These are phyloP conservation scores for Wickerhamiella occidentalis DNA, from an alignment of 805 yeast species.

Conservation along the genomic window DNA sequence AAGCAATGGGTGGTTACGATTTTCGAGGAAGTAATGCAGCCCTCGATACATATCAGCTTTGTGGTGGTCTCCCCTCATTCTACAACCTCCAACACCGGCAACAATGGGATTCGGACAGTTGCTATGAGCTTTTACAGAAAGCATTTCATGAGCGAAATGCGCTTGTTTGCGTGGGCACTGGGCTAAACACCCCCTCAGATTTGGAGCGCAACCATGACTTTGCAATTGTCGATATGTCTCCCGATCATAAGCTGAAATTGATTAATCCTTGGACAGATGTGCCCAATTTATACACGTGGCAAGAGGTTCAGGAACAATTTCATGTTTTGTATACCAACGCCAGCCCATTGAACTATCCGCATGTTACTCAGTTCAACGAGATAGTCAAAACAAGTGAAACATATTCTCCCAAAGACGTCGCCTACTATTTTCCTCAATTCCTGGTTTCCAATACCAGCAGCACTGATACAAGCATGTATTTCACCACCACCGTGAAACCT, in stretches of 20 bases:
- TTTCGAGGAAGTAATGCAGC: conserved; percentile 68
- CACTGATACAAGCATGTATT: background rate
- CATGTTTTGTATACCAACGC: conserved; percentile 10
- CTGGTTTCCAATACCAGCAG: background rate
- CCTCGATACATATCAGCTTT: conserved; percentile 48
- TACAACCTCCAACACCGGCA: conserved; percentile 27
- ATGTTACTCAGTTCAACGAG: background rate
- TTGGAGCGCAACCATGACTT: conserved; percentile 61
- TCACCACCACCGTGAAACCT: background rate
- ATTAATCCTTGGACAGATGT: conserved; percentile 12
- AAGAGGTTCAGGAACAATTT: conserved; percentile 1
- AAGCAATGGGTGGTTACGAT: conserved; percentile 47
- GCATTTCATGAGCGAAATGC: conserved; percentile 30
- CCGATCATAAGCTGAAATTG: conserved; percentile 13
- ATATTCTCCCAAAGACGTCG: background rate
- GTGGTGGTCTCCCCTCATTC: conserved; percentile 64
- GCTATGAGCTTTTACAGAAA: conserved; percentile 30
- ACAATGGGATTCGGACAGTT: conserved; percentile 13
- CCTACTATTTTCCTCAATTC: conserved; percentile 1
- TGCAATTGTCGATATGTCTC: conserved; percentile 36
- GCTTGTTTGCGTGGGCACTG: conserved; percentile 60
- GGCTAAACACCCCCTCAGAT: conserved; percentile 28
- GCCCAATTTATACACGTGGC: conserved; percentile 2
- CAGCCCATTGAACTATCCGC: background rate
- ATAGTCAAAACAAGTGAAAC: background rate